A percentile compares a stretch with the other conserved stretches of the same genome.
Conservation (phyloP, 495 filamentous ascomycete genomes). For the Amphirosellinia nigrospora region DNA sequence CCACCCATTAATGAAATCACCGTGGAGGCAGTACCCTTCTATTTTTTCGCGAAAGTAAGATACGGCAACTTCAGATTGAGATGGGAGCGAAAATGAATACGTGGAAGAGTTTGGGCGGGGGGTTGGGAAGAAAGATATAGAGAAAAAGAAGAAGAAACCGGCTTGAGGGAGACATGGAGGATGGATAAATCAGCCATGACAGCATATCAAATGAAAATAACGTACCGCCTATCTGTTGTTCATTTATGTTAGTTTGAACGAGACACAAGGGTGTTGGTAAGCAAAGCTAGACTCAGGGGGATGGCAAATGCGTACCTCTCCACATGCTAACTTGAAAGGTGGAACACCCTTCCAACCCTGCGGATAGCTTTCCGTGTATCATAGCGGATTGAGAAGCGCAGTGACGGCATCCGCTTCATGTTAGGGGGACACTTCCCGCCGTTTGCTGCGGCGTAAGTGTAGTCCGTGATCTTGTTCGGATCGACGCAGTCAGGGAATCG, state of each 20-base stretch:
- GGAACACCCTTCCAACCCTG: slow-evolving; percentile 44
- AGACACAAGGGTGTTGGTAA: neutral
- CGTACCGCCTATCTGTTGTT: slow-evolving; percentile 41
- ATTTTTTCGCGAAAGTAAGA: too few species aligned
- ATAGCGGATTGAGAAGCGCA: slow-evolving; percentile 44
- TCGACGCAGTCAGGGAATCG: slow-evolving; percentile 47
- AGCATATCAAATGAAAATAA: too few species aligned
- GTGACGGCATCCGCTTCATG: slow-evolving; percentile 43
- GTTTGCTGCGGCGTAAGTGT: slow-evolving; percentile 41
- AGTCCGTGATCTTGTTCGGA: slow-evolving; percentile 40
- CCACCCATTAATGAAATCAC: slow-evolving; percentile 49
- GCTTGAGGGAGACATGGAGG: too few species aligned
- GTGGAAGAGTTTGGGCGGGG: too few species aligned
- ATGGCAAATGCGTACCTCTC: slow-evolving; percentile 39
- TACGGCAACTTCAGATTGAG: too few species aligned
- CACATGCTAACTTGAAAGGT: slow-evolving; percentile 43
- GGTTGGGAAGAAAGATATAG: too few species aligned
- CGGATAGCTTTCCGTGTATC: slow-evolving; percentile 37
- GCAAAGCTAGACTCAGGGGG: neutral
- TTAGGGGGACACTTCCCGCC: slow-evolving; percentile 37
- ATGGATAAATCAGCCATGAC: too few species aligned
- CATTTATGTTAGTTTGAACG: neutral
- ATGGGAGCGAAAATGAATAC: too few species aligned
- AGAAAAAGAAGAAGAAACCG: too few species aligned
- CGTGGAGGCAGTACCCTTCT: slow-evolving; percentile 48